A percentile compares a stretch with the other conserved stretches of the same genome.
phyloP scores from a whole-genome alignment of 768 basidiomycete species.

The Hericium alpestre region DNA sequence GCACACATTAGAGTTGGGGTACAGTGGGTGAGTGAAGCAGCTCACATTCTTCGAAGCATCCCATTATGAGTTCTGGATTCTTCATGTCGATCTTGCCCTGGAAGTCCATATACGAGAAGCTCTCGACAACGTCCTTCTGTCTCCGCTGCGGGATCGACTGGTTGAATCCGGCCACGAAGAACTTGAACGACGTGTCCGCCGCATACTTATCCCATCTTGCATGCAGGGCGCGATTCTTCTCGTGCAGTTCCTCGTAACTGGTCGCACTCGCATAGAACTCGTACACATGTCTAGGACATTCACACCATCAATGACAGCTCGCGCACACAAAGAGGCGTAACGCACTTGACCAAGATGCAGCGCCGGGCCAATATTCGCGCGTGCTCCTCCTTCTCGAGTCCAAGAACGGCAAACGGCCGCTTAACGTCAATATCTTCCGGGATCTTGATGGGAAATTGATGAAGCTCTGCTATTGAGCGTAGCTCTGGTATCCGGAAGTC shows the following conservation, averaged over 20 bases:
- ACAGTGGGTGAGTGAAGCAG: slow-evolving; percentile 17
- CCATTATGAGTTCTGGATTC: slow-evolving; percentile 59
- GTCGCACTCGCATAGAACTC: slow-evolving; percentile 67
- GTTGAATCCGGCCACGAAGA: slow-evolving; percentile 63
- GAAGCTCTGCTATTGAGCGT: slow-evolving; percentile 60
- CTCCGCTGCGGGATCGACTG: slow-evolving; percentile 60
- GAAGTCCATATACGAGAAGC: slow-evolving; percentile 79
- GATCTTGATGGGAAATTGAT: slow-evolving; percentile 46
- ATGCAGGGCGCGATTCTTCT: slow-evolving; percentile 31
- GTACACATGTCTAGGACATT: slow-evolving; percentile 51
- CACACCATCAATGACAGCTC: background rate
- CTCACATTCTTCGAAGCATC: slow-evolving; percentile 81
- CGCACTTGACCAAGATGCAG: slow-evolving; percentile 78
- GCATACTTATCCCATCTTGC: slow-evolving; percentile 50
- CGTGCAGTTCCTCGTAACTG: slow-evolving; percentile 64
- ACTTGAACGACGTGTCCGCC: slow-evolving; percentile 68
- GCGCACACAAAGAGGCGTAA: slow-evolving; percentile 1
- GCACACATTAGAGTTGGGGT: slow-evolving; percentile 2
- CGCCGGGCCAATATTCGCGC: slow-evolving; percentile 62
- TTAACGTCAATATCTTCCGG: slow-evolving; percentile 38
- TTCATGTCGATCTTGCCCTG: slow-evolving; percentile 75
- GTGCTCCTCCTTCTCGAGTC: slow-evolving; percentile 60
- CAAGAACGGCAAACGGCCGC: slow-evolving; percentile 68
- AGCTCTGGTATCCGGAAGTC: slow-evolving; percentile 84
- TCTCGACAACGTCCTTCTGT: slow-evolving; percentile 60